Percentiles rank a stretch among this genome's conserved stretches.
phyloP scores from a whole-genome alignment of 495 filamentous ascomycete genomes.

The Xeromyces bisporus region DNA sequence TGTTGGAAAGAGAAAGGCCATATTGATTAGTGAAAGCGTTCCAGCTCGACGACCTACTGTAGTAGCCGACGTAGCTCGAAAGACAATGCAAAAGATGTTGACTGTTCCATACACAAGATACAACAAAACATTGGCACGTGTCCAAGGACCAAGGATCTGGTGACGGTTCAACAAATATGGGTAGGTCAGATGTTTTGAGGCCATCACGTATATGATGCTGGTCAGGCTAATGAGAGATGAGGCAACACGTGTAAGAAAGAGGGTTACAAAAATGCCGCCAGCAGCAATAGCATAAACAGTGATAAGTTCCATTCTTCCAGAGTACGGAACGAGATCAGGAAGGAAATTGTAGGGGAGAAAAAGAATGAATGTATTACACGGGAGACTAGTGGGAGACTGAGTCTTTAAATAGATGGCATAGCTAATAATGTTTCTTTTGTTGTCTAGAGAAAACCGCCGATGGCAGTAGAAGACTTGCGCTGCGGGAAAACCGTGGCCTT shows the following conservation, averaged over 20 bases:
- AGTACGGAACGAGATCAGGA: background rate
- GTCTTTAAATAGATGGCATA: no score
- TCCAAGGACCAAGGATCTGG: slow-evolving; percentile 9
- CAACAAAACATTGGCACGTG: slow-evolving; percentile 4
- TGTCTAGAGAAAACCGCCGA: no score
- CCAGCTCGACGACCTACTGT: slow-evolving; percentile 7
- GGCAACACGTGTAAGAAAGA: slow-evolving; percentile 4
- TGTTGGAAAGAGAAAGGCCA: slow-evolving; percentile 2
- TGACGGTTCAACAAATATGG: slow-evolving; percentile 7
- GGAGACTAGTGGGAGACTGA: no score
- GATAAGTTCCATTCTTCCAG: slow-evolving; percentile 3
- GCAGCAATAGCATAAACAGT: slow-evolving; percentile 9
- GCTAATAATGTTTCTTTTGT: no score
- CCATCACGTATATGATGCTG: slow-evolving; percentile 4
- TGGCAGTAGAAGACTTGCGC: no score
- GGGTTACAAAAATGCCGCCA: slow-evolving; percentile 6
- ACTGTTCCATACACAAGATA: slow-evolving; percentile 6
- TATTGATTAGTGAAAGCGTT: slow-evolving; percentile 7
- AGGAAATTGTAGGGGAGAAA: slow-evolving; percentile 1
- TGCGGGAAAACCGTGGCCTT: no score
- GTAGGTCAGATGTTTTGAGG: slow-evolving; percentile 7
- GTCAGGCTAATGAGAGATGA: slow-evolving; percentile 3
- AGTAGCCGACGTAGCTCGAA: slow-evolving; percentile 3
- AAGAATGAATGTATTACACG: slow-evolving; percentile 1
- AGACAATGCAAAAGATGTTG: slow-evolving; percentile 9